Conservation (phyloP, 2,329 filamentous ascomycete species). For the Leptographium wingfieldii region DNA sequence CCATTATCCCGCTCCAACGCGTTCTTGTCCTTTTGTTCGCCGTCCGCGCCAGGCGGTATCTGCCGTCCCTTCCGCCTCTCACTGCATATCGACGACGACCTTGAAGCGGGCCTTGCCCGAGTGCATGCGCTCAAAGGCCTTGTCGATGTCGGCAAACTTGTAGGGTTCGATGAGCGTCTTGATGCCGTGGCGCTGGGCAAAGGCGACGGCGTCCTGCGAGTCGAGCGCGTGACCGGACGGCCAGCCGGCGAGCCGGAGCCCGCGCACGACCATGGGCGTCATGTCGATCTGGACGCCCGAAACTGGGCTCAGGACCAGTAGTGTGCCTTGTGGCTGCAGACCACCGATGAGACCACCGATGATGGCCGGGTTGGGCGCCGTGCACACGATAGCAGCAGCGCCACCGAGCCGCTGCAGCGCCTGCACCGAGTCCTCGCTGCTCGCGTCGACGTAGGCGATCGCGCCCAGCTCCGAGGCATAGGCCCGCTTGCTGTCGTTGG, state of each 20-base stretch:
- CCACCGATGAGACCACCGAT: slow-evolving; percentile 41
- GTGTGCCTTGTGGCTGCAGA: slow-evolving; percentile 40
- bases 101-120: slow-evolving; percentile 11
- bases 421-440: slow-evolving; percentile 35
- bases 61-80: background rate
- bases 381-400: slow-evolving; percentile 48
- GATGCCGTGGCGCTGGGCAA: slow-evolving; percentile 48
- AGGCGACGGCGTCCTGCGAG: slow-evolving; percentile 52
- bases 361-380: slow-evolving; percentile 45
- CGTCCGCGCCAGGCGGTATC: background rate
- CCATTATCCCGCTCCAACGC: too few relatives aligned
- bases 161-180: slow-evolving; percentile 55
- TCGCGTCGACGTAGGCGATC: slow-evolving; percentile 45
- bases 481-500: slow-evolving; percentile 51
- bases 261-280: slow-evolving; percentile 29
- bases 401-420: slow-evolving; percentile 41
- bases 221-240: slow-evolving; percentile 52
- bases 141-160: slow-evolving; percentile 36
- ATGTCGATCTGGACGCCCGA: slow-evolving; percentile 33
- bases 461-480: slow-evolving; percentile 54
- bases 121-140: slow-evolving; percentile 23
- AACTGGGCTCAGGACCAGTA: slow-evolving; percentile 45
- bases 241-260: slow-evolving; percentile 49
- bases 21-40: background rate
- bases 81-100: slow-evolving; percentile 12